Percentiles rank a stretch among this genome's conserved stretches.
These are phyloP conservation scores for Colletotrichum musicola DNA, from an alignment of 2,329 filamentous ascomycete genomes.

Conservation along the genomic window DNA sequence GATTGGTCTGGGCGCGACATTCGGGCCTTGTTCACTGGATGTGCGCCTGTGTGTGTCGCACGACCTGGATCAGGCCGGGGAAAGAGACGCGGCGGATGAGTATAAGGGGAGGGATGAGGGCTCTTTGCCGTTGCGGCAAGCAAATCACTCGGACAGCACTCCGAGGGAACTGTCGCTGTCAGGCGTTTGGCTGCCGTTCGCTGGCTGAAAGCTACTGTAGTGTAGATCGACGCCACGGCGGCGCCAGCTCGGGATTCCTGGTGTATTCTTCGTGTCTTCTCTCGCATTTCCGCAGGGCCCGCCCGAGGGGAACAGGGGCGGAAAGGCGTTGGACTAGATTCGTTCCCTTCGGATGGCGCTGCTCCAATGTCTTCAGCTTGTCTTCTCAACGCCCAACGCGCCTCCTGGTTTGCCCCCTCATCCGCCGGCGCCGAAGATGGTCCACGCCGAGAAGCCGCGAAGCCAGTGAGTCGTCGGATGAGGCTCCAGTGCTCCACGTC, in stretches of 20 bases:
- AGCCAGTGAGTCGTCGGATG: conserved; percentile 20
- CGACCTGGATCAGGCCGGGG: conserved; percentile 27
- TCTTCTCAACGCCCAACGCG: background rate
- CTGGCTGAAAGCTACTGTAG: background rate
- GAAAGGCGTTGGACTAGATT: background rate
- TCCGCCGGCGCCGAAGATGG: conserved; percentile 17
- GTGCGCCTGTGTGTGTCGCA: conserved; percentile 24
- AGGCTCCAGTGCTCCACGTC: conserved; percentile 29
- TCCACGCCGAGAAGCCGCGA: conserved; percentile 12
- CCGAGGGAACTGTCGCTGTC: conserved; percentile 2
- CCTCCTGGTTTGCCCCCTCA: background rate
- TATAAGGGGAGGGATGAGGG: background rate
- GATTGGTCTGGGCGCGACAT: conserved; percentile 13
- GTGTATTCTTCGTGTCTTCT: conserved; percentile 35
- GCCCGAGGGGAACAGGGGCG: conserved; percentile 2
- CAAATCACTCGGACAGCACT: background rate
- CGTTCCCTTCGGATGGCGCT: background rate
- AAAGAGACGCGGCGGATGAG: conserved; percentile 10
- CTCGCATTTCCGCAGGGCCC: conserved; percentile 26
- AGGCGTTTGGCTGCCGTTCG: conserved; percentile 7
- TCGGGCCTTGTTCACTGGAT: conserved; percentile 6
- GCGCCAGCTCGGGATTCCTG: conserved; percentile 15
- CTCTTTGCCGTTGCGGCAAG: too few species aligned
- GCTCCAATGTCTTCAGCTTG: background rate
- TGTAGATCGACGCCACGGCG: background rate